Evolutionary conservation across 768 basidiomycete genomes (phyloP), one percentile per base, ranked within the genome.

Genomic region (Multifurca ochricompacta): DNA sequence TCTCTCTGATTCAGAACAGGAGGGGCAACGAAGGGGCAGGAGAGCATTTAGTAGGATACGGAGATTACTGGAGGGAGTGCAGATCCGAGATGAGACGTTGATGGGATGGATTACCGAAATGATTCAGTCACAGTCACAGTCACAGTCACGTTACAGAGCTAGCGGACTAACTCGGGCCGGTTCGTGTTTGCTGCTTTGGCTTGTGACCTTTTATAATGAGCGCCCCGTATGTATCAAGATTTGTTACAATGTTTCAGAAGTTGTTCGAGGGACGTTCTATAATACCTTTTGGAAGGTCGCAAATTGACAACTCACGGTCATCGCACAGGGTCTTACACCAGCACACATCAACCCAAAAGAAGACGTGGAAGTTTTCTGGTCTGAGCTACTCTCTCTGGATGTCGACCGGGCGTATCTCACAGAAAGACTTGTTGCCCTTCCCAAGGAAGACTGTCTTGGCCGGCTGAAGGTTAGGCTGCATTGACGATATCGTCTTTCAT

Each of bases 1-100:
- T 14, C 55, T 44, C 1, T 62, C 60, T 11, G 69, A 65, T 10
- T 72, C 69, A 31, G 85, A 84, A 56, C 70, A 66, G 48, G 87
- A 91, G 65, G 87, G 87, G 8, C 83, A 87, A 64, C 71, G 78
- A 54, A 77, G 76, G 44, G 91, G 90, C 13, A 73, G 82, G 59
- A 81, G 75, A 62, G 88, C 86, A 10, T 94, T 91, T 62, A 69
- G 77, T 25, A 74, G 77, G 10, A 73, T 74, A n/a, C 67, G 83
- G 58, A 74, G 71, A 54, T 70, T 83, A 61, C 61, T 91, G 70
- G 80, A 84, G 58, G 76, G 73, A 30, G 79, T 91, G 13, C 73
- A 77, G 62, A 77, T 90, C 53, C 74, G 75, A 45, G 85, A 89
- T 62, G 81, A 86, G 41, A 66, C 67, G 4, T 68, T 83, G 61